Evolutionary conservation across 495 filamentous ascomycete species (phyloP), one percentile per base, ranked within the genome.

Genomic region (Astrothelium subdiscretum): DNA sequence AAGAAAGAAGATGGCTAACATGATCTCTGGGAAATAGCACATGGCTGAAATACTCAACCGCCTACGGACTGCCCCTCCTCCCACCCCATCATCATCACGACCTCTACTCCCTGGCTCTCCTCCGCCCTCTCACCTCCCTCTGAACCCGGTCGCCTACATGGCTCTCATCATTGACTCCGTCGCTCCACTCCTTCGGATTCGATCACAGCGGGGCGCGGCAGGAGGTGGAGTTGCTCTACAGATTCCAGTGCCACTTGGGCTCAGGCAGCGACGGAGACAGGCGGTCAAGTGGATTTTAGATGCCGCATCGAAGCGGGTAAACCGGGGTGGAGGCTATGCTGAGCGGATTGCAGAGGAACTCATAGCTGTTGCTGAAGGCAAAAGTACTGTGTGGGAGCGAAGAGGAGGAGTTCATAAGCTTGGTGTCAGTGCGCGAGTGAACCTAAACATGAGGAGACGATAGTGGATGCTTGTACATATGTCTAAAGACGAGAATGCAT

Each of bases 81-180:
- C 94, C 6, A 81, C 79, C 54, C 70, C 85, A 65, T 86, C 85
- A 74, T 80, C 88, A 27, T 67, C 76, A 26, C 82, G 82, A 15
- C 88, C 87, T 24, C 81, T 97, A 20, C 73, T 96, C 59, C 84
- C 87, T 0, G 85, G 84, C 64, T 75, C 83, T 15, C 90, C 91
- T 1, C 85, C 90, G 0, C 78, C 87, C 26, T 72, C 80, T 10
- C 86, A 92, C 58, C 70, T 77, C 15, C 75, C 73, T 5, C 72
- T 75, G 48, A 71, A 77, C 58, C 74, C 75, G 4, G 61, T 72
- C 22, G 66, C 74, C 52, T 77, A 77, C 69, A 72, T 76, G 44
- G 88, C 85, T 0, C 75, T 92, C 40, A 90, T 92, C n/a, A 86
- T 98, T 70, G 94, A 98, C 79, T 95, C 90, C 12, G 87, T 97